These are phyloP conservation scores for Termitomyces sp. DNA, from an alignment of 768 basidiomycete genomes.

Conservation along the genomic window DNA sequence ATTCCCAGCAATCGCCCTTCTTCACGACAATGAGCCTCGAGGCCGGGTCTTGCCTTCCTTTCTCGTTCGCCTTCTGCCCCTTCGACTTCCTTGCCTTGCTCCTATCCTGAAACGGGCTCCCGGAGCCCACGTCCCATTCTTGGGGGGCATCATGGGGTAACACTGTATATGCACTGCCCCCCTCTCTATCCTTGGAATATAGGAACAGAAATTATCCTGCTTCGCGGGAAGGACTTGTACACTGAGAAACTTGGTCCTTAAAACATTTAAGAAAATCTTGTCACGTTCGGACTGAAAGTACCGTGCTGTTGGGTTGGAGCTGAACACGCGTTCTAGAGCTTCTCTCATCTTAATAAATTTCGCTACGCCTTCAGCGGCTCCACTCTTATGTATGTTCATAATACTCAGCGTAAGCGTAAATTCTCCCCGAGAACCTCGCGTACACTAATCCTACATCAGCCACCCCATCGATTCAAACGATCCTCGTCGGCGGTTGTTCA, in stretches of 20 bases:
- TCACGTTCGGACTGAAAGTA: background rate
- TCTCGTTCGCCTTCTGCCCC: background rate
- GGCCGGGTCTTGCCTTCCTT: conserved; percentile 7
- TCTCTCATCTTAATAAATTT: background rate
- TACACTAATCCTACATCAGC: background rate
- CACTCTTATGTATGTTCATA: background rate
- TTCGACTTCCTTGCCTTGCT: background rate
- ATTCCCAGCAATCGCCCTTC: conserved; percentile 3
- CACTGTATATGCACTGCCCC: background rate
- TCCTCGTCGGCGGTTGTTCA: background rate
- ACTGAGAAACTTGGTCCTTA: background rate
- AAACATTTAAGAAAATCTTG: background rate
- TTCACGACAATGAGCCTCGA: conserved; percentile 3
- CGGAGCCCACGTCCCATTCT: background rate
- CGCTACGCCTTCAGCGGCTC: background rate
- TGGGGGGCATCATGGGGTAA: background rate
- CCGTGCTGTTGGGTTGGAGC: background rate
- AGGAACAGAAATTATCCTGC: background rate
- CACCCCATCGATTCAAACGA: background rate
- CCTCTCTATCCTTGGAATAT: background rate
- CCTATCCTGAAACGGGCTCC: conserved; percentile 2
- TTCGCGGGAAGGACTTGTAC: conserved; percentile 2
- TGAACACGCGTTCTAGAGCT: background rate
- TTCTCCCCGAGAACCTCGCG: background rate
- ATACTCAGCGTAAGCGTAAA: background rate